Base-by-base conservation (phyloP, 1,284 basidiomycete genomes). In the Schizophyllum amplum region DNA sequence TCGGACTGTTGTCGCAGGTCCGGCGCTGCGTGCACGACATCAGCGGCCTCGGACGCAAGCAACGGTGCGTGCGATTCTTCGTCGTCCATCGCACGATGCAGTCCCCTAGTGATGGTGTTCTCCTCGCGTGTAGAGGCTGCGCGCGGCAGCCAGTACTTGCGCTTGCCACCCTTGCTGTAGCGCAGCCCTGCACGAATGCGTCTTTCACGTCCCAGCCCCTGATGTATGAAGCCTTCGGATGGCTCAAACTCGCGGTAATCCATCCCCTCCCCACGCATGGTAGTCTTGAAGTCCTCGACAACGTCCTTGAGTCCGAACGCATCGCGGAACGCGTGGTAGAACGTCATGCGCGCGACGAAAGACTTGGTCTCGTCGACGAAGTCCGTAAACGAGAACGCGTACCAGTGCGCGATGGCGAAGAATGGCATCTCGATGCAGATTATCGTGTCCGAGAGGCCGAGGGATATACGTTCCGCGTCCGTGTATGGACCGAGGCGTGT, bases 351-450 rank as follows among this genome's bases (percentile, higher is more conserved):
- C 1, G 92, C 94, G 24, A 89, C 87, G 67, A 86, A 90, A 15
- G 80, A 75, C 24, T 83, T 71, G 4, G 77, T 71, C 0, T 78
- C 71, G 66, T 91, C 86, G 63, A 91, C 82, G 67, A 92, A 97
- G 69, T 98, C 94, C 53, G 79, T 86, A 63, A 86, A 82, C 3
- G 87, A 83, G 69, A 95, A 96, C 24, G 93, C 93, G 65, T 86
- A 94, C 71, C 88, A 82, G 71, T 99, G 97, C 1, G 92, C 90
- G 52, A 98, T 78, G 0, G 97, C 95, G 68, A 99, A 99, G 59
- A 98, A 73, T 0, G 96, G 95, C 96, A 99, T 98, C 73, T 99
- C 96, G 58, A 97, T 77, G 72, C 94, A 97, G 65, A 98, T 93
- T 57, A 97, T 77, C 9, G 87, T 86, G 71, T 97, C 94, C 17